Percentiles rank a stretch among this genome's conserved stretches.
phyloP scores from a whole-genome alignment of 352 stramenopile genomes.

The Phytophthora nicotianae region DNA sequence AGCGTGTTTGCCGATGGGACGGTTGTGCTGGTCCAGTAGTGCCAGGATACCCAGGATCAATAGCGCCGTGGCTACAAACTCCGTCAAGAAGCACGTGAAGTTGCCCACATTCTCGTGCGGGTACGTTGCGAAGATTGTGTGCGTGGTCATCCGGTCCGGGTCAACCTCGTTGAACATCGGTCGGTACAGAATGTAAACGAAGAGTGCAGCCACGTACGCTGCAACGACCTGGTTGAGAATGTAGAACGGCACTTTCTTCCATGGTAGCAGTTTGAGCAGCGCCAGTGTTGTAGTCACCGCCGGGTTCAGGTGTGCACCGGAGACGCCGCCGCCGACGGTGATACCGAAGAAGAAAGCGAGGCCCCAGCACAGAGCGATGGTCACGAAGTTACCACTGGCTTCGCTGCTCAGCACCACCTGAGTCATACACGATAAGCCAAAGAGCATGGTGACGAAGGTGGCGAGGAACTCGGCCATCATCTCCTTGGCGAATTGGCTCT shows the following conservation, averaged over 20 bases:
- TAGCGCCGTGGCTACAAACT: slow-evolving; percentile 40
- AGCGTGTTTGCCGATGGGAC: slow-evolving; percentile 26
- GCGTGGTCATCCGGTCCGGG: slow-evolving; percentile 33
- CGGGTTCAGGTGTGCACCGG: slow-evolving; percentile 42
- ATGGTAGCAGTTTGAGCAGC: slow-evolving; percentile 38
- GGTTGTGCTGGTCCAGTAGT: slow-evolving; percentile 41
- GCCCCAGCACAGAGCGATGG: slow-evolving; percentile 46
- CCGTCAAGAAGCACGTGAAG: slow-evolving; percentile 40
- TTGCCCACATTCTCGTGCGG: slow-evolving; percentile 37
- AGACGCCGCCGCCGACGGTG: slow-evolving; percentile 35
- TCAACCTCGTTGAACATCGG: slow-evolving; percentile 43
- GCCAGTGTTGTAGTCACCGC: slow-evolving; percentile 29
- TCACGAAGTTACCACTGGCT: slow-evolving; percentile 26
- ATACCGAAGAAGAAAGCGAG: slow-evolving; percentile 49
- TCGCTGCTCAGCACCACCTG: slow-evolving; percentile 27
- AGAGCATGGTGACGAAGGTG: slow-evolving; percentile 37
- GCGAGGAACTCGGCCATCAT: slow-evolving; percentile 40
- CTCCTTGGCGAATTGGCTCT: slow-evolving; percentile 46
- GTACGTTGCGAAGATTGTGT: slow-evolving; percentile 44
- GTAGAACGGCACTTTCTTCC: slow-evolving; percentile 40
- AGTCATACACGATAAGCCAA: slow-evolving; percentile 25
- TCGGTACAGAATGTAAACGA: slow-evolving; percentile 46
- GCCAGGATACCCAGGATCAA: slow-evolving; percentile 37
- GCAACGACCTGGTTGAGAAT: slow-evolving; percentile 37
- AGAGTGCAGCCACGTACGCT: slow-evolving; percentile 32